Percentiles rank a stretch among this genome's conserved stretches.
Evolutionary conservation across 2,329 filamentous ascomycete species (phyloP).

Genomic region (Fusarium sp.): DNA sequence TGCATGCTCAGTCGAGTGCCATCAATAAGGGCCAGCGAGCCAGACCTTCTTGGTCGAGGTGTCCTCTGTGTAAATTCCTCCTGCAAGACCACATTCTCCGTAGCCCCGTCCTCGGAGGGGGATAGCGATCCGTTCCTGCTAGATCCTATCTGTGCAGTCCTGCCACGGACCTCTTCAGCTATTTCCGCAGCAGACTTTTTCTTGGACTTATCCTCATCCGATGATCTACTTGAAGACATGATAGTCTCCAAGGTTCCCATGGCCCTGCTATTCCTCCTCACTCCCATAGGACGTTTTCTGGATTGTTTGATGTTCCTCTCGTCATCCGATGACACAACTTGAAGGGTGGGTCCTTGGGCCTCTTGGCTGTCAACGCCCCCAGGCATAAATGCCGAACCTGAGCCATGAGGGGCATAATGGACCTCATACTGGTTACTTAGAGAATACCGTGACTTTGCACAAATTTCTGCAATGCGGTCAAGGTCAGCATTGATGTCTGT

Average conservation of each 20-base stretch:
- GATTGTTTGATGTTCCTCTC: slow-evolving; percentile 59
- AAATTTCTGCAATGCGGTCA: slow-evolving; percentile 75
- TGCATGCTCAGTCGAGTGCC: slow-evolving; percentile 52
- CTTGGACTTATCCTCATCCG: slow-evolving; percentile 71
- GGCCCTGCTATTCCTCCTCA: slow-evolving; percentile 64
- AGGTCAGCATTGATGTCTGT: slow-evolving; percentile 68
- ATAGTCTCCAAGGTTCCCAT: slow-evolving; percentile 75
- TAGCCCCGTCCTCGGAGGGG: slow-evolving; percentile 49
- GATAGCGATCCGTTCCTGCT: slow-evolving; percentile 50
- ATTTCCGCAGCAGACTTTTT: slow-evolving; percentile 71
- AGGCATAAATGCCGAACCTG: slow-evolving; percentile 62
- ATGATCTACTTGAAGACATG: slow-evolving; percentile 74
- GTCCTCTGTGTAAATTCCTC: slow-evolving; percentile 37
- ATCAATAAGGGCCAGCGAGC: slow-evolving; percentile 56
- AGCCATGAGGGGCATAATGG: slow-evolving; percentile 72
- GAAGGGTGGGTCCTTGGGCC: slow-evolving; percentile 65
- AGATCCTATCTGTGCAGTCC: slow-evolving; percentile 57
- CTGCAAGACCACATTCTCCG: slow-evolving; percentile 43
- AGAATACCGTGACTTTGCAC: slow-evolving; percentile 73
- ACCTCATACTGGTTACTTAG: slow-evolving; percentile 76
- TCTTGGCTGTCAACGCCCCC: slow-evolving; percentile 50
- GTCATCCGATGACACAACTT: slow-evolving; percentile 69
- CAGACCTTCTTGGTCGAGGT: slow-evolving; percentile 47
- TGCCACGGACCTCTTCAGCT: slow-evolving; percentile 66
- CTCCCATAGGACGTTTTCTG: slow-evolving; percentile 57